Evolutionary conservation across 2,329 filamentous ascomycete genomes (phyloP), one percentile per base, ranked within the genome.

Genomic region (Akanthomyces lecanii): DNA sequence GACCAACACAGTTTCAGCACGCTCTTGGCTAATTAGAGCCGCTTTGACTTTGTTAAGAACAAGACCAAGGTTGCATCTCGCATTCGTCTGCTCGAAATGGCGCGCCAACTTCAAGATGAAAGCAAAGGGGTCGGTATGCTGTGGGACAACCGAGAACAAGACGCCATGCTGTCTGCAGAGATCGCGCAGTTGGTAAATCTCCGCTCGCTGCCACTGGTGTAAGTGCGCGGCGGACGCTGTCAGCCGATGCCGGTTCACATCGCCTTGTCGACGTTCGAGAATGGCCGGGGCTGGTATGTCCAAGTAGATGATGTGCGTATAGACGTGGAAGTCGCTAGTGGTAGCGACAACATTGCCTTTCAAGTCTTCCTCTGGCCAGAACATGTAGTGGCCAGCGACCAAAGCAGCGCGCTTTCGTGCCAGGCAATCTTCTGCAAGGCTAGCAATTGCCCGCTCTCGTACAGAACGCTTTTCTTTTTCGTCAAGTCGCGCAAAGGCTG

Each of bases 301-400:
- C 33, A 88, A 67, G 67, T 88, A 88, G 14, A 89, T 50, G 16
- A 89, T 82, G 66, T 88, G 84, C 0, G 83, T 85, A 68, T 78
- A 88, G 0, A 71, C 76, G 0, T 74, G 50, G 4, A 79, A 55
- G 62, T 88, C 85, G 8, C 67, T 72, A 2, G 71, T 12, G 0
- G 81, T 86, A 57, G 71, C 76, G 0, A 83, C 76, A 6, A 65
- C 18, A 0, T 69, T 21, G 38, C 69, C 71, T n/a, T 30, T 44
- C 10, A 69, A 63, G 0, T 76, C 28, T 76, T 72, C 5, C 30
- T 81, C 75, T 0, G 64, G 4, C 81, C 82, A 86, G 66, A 87
- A 82, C 74, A 81, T 82, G 68, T 76, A 81, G 68, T 88, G 83
- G 0, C 83, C 84, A 5, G 81, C 72, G 3, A 88, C 80, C 3